Evolutionary conservation across 805 yeast species (phyloP).

Genomic region (Lipomyces yamadae): DNA sequence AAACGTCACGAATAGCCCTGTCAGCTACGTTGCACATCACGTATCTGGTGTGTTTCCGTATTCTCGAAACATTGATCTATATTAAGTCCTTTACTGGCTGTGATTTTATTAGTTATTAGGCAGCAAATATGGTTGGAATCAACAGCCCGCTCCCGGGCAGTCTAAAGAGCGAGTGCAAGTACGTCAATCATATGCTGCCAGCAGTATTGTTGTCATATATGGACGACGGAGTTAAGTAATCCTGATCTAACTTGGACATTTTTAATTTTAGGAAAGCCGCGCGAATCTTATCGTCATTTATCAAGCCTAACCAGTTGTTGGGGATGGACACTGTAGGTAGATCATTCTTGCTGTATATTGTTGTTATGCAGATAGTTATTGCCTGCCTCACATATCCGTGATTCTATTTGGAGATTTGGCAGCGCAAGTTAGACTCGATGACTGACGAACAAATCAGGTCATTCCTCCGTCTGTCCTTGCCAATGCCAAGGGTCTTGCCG

Average conservation of each 20-base stretch:
- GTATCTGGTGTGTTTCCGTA: not conserved
- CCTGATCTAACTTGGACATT: not conserved
- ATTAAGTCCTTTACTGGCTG: not conserved
- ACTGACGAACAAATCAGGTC: slow-evolving; percentile 50
- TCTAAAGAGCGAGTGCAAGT: slow-evolving; percentile 82
- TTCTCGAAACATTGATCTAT: not conserved
- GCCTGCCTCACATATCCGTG: not conserved
- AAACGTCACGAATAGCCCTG: too few species aligned
- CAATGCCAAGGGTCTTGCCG: slow-evolving; percentile 90
- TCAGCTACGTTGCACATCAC: not conserved
- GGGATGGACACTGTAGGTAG: slow-evolving; percentile 66
- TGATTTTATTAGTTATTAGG: not conserved
- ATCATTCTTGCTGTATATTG: not conserved
- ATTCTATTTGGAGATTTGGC: not conserved
- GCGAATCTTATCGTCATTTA: slow-evolving; percentile 81
- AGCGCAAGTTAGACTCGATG: slow-evolving; percentile 1
- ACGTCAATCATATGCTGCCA: slow-evolving; percentile 44
- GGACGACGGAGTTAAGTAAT: not conserved
- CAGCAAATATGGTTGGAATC: slow-evolving; percentile 44
- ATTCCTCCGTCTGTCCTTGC: slow-evolving; percentile 87
- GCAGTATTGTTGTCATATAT: not conserved
- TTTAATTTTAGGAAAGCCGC: slow-evolving; percentile 75
- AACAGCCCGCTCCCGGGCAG: slow-evolving; percentile 96
- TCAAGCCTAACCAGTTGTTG: slow-evolving; percentile 91
- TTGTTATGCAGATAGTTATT: not conserved